Conservation (phyloP, 2,329 filamentous ascomycete genomes). For the Monosporascus cannonballus region DNA sequence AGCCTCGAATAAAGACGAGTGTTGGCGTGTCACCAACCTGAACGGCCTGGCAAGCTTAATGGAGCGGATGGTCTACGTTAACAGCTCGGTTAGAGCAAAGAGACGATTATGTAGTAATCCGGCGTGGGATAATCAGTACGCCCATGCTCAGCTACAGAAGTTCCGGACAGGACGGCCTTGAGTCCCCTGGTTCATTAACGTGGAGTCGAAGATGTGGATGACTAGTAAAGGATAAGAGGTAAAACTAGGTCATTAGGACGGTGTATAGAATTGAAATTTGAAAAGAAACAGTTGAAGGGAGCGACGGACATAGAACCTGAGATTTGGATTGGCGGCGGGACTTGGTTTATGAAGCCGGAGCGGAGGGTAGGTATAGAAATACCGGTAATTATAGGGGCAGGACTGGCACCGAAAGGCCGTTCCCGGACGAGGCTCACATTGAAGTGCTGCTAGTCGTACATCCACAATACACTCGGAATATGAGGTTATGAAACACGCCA, state of each 20-base stretch:
- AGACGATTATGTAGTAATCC: neutral
- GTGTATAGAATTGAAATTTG: neutral
- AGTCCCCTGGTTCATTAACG: too few species aligned
- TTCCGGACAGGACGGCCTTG: too few species aligned
- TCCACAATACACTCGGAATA: neutral
- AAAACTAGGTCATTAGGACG: neutral
- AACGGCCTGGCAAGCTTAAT: neutral
- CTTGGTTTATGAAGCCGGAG: neutral
- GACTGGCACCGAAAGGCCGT: neutral
- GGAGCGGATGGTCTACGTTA: neutral
- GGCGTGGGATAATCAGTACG: too few species aligned
- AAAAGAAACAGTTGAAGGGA: neutral
- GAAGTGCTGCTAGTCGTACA: too few species aligned
- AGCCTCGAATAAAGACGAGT: neutral
- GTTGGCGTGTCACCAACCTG: neutral
- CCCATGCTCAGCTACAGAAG: too few species aligned
- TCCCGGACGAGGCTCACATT: neutral
- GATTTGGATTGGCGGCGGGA: neutral
- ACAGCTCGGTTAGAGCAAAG: neutral
- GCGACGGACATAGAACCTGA: neutral
- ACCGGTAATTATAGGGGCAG: neutral
- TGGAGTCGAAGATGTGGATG: too few species aligned
- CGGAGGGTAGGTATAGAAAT: neutral
- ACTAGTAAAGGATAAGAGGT: too few species aligned
- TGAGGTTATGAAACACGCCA: neutral